Conservation (phyloP, 2,329 filamentous ascomycete species). For the Alternaria ethzedia region DNA sequence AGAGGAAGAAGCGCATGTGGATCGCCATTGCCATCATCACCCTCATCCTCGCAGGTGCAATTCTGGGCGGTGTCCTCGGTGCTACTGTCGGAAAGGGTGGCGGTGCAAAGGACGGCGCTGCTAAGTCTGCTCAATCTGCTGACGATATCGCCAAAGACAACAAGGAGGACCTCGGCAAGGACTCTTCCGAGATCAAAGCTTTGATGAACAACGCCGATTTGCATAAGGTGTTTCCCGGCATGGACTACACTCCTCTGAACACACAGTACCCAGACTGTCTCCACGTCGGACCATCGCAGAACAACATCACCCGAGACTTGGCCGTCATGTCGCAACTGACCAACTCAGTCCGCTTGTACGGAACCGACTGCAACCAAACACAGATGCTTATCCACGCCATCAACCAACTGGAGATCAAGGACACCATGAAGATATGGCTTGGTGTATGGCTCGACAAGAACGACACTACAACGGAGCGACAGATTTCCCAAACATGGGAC, state of each 20-base stretch:
- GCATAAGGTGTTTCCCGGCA: slow-evolving; percentile 92
- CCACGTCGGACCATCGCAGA: slow-evolving; percentile 79
- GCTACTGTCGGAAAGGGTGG: slow-evolving; percentile 66
- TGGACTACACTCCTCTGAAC: slow-evolving; percentile 94
- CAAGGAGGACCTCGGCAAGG: slow-evolving; percentile 74
- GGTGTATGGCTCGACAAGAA: slow-evolving; percentile 93
- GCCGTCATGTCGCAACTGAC: slow-evolving; percentile 90
- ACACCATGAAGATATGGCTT: slow-evolving; percentile 83
- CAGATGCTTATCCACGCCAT: slow-evolving; percentile 90
- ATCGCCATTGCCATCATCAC: slow-evolving; percentile 69
- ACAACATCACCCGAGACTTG: slow-evolving; percentile 91
- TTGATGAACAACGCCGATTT: slow-evolving; percentile 81
- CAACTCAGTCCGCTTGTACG: slow-evolving; percentile 86
- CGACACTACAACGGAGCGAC: slow-evolving; percentile 79
- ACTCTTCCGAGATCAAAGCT: slow-evolving; percentile 79
- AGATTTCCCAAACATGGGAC: slow-evolving; percentile 82
- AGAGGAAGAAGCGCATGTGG: slow-evolving; percentile 70
- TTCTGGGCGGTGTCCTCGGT: slow-evolving; percentile 77
- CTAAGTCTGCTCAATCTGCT: slow-evolving; percentile 26
- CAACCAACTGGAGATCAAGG: slow-evolving; percentile 71
- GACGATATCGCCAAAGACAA: slow-evolving; percentile 64
- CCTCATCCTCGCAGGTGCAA: slow-evolving; percentile 70
- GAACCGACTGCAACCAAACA: slow-evolving; percentile 97
- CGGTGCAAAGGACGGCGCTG: slow-evolving; percentile 29
- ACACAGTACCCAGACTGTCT: slow-evolving; percentile 88